A percentile compares a stretch with the other conserved stretches of the same genome.
Conservation (phyloP, 345 rosid genomes). For the Eucalyptus curtisii region DNA sequence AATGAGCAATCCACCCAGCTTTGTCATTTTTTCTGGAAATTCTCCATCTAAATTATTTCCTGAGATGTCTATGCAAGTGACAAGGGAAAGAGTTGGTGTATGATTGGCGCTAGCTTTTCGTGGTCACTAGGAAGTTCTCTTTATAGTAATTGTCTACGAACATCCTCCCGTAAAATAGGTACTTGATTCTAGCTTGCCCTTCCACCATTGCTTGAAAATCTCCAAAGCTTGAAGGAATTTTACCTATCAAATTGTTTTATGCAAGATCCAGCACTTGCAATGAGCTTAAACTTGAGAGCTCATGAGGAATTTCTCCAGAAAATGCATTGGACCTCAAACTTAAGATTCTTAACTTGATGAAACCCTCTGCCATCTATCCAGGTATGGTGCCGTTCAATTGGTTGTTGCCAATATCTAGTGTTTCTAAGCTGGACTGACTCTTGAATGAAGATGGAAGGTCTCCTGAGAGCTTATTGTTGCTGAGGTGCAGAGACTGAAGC, state of each 20-base stretch:
- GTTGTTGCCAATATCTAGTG: constrained; percentile 27
- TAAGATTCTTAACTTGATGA: constrained; percentile 6
- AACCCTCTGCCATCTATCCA: constrained; percentile 10
- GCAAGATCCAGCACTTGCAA: constrained; percentile 35
- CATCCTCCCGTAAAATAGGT: constrained; percentile 11
- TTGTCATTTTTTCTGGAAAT: too few species aligned
- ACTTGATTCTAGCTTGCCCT: constrained; percentile 2
- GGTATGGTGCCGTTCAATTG: constrained; percentile 12
- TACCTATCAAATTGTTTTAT: constrained; percentile 21
- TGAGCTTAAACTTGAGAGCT: constrained; percentile 8
- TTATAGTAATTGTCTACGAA: too few species aligned
- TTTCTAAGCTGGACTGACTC: constrained; percentile 7
- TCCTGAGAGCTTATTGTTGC: constrained; percentile 15
- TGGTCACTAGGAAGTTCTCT: too few species aligned
- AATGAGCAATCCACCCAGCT: too few species aligned
- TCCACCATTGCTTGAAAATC: constrained; percentile 19
- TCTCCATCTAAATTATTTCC: too few species aligned
- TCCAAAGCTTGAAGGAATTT: constrained; percentile 16
- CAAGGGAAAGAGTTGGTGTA: too few species aligned
- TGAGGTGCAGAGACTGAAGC: constrained; percentile 12
- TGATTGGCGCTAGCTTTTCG: too few species aligned
- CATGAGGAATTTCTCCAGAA: constrained; percentile 14
- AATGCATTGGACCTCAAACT: constrained; percentile 7
- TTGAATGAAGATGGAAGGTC: constrained; percentile 11
- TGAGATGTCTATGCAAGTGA: too few species aligned